Conservation (phyloP, 495 filamentous ascomycete species). For the Daldinia concentrica region DNA sequence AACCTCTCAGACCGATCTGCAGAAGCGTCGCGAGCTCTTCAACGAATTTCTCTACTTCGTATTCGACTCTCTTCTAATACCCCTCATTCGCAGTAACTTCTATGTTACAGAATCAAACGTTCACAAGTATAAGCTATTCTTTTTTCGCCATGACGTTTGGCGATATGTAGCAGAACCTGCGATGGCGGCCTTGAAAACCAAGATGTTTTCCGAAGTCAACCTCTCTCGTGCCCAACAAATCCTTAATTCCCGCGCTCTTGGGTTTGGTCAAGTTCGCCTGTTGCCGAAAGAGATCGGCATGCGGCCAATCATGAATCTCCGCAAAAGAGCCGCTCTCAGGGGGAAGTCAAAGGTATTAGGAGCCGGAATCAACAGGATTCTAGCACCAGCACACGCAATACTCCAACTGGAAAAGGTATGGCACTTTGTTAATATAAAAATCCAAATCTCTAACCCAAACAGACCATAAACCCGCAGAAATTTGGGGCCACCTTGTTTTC, state of each 20-base stretch:
- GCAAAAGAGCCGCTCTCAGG: conserved; percentile 65
- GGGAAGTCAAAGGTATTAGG: conserved; percentile 66
- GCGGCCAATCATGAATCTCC: conserved; percentile 87
- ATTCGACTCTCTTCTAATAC: conserved; percentile 90
- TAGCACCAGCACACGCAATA: conserved; percentile 78
- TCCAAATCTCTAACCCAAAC: conserved; percentile 21
- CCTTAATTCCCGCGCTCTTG: conserved; percentile 69
- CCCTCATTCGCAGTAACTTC: conserved; percentile 86
- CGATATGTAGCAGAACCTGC: conserved; percentile 76
- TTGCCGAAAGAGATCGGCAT: conserved; percentile 74
- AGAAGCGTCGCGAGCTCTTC: conserved; percentile 82
- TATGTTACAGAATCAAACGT: conserved; percentile 91
- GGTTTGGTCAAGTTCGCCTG: conserved; percentile 81
- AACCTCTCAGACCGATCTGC: conserved; percentile 72
- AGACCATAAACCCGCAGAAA: conserved; percentile 64
- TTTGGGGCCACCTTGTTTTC: conserved; percentile 83
- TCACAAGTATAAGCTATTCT: conserved; percentile 85
- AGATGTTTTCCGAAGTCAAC: conserved; percentile 84
- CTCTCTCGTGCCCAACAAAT: conserved; percentile 64
- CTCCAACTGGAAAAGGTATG: conserved; percentile 77
- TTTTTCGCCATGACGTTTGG: conserved; percentile 96
- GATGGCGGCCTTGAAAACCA: conserved; percentile 70
- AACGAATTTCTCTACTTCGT: conserved; percentile 89
- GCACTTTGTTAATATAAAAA: background rate
- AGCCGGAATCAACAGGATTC: conserved; percentile 80